Conservation (phyloP, 116 monocot species). For the Iris pallida region DNA sequence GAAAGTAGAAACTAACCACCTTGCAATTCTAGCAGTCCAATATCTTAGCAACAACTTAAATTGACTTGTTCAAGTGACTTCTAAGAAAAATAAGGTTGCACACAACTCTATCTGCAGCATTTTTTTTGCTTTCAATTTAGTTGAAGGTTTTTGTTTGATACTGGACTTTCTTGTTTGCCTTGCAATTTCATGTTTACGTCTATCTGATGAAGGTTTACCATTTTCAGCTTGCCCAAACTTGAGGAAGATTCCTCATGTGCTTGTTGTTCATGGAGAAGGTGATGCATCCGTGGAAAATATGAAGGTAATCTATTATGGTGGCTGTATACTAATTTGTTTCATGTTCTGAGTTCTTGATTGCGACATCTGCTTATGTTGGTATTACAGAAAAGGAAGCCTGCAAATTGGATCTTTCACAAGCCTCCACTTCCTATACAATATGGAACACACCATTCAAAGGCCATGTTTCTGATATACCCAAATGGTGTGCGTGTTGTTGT, state of each 20-base stretch:
- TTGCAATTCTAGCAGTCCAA: no score
- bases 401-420: conserved; percentile 84
- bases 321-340: background rate
- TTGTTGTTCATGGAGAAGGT: conserved; percentile 86
- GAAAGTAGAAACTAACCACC: no score
- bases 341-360: background rate
- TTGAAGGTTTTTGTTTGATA: no score
- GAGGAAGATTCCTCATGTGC: conserved; percentile 70
- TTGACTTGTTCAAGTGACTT: no score
- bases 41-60: no score
- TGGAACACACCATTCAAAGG: conserved; percentile 98
- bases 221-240: conserved; percentile 68
- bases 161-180: no score
- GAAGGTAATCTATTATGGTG: conserved; percentile 32
- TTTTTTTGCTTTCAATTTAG: no score
- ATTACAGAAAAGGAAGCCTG: conserved; percentile 48
- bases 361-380: background rate
- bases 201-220: background rate
- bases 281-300: conserved; percentile 48
- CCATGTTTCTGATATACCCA: conserved; percentile 85
- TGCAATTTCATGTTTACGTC: background rate
- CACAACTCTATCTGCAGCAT: no score
- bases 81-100: no score
- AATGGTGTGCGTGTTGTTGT: conserved; percentile 76
- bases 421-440: conserved; percentile 93